Percentiles rank a stretch among this genome's conserved stretches.
phyloP scores from a whole-genome alignment of 106 monocot genomes.

The Acorus gramineus region DNA sequence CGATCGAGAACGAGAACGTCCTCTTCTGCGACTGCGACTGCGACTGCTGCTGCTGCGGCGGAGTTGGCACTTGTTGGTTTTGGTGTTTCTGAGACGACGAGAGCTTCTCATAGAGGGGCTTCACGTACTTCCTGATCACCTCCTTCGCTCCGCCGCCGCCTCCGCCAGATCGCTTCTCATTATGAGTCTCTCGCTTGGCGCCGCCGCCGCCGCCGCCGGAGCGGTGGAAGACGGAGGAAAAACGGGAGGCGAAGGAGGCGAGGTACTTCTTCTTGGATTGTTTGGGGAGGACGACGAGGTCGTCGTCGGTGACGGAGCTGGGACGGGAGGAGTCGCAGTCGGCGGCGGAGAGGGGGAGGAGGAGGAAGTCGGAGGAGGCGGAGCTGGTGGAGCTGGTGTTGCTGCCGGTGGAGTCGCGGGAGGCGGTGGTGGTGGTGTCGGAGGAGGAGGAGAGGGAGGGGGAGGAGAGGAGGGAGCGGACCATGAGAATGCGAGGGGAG shows the following conservation, averaged over 20 bases:
- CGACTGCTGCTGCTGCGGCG: no score
- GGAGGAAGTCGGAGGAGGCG: slow-evolving; percentile 21
- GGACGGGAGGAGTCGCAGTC: slow-evolving; percentile 62
- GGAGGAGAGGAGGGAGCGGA: slow-evolving; percentile 48
- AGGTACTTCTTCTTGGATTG: slow-evolving; percentile 31
- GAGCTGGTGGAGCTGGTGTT: slow-evolving; percentile 22
- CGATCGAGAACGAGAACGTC: slow-evolving; percentile 65
- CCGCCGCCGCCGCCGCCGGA: neutral
- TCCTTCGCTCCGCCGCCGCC: slow-evolving; percentile 25
- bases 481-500: slow-evolving; percentile 71
- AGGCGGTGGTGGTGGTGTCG: slow-evolving; percentile 34
- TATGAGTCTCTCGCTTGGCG: neutral
- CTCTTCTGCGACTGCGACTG: slow-evolving; percentile 25
- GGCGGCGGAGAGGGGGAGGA: slow-evolving; percentile 11
- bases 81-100: slow-evolving; percentile 27
- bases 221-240: slow-evolving; percentile 76
- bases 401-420: slow-evolving; percentile 52
- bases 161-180: neutral
- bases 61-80: neutral
- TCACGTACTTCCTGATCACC: slow-evolving; percentile 77
- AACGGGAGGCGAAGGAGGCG: slow-evolving; percentile 62
- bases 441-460: slow-evolving; percentile 48
- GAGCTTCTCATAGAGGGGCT: slow-evolving; percentile 66
- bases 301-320: slow-evolving; percentile 58
- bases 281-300: slow-evolving; percentile 2